Conservation (phyloP, 169 alveolate species). For the Plasmodium sp. region DNA sequence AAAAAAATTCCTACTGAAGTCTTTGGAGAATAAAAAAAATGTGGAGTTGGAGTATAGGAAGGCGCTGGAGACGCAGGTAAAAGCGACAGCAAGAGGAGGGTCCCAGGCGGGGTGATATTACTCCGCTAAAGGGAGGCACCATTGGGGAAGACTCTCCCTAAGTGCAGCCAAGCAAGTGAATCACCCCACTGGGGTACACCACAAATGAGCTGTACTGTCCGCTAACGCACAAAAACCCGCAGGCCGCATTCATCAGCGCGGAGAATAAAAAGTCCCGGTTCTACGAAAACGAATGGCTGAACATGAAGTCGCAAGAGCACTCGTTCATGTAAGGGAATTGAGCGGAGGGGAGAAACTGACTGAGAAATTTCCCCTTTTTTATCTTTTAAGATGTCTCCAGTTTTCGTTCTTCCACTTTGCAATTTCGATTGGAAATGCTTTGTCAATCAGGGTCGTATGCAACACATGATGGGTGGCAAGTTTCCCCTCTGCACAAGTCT, state of each 20-base stretch:
- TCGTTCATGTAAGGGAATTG: slow-evolving; percentile 29
- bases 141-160: neutral
- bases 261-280: slow-evolving; percentile 50
- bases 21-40: slow-evolving; percentile 45
- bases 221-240: neutral
- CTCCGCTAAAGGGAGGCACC: neutral
- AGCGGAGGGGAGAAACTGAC: neutral
- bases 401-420: neutral
- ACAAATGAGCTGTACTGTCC: neutral
- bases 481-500: neutral
- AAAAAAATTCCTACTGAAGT: slow-evolving; percentile 32
- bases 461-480: neutral
- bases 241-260: slow-evolving; percentile 48
- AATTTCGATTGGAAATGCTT: neutral
- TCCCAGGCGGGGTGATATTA: neutral
- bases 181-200: neutral
- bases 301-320: slow-evolving; percentile 62
- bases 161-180: neutral
- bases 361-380: neutral
- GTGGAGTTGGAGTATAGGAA: slow-evolving; percentile 43
- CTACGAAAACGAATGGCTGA: slow-evolving; percentile 65
- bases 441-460: neutral
- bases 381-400: neutral
- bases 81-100: neutral
- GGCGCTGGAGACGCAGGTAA: slow-evolving; percentile 61